Conservation (phyloP, 2,329 filamentous ascomycete species). For the Chaetothyriales sp. region DNA sequence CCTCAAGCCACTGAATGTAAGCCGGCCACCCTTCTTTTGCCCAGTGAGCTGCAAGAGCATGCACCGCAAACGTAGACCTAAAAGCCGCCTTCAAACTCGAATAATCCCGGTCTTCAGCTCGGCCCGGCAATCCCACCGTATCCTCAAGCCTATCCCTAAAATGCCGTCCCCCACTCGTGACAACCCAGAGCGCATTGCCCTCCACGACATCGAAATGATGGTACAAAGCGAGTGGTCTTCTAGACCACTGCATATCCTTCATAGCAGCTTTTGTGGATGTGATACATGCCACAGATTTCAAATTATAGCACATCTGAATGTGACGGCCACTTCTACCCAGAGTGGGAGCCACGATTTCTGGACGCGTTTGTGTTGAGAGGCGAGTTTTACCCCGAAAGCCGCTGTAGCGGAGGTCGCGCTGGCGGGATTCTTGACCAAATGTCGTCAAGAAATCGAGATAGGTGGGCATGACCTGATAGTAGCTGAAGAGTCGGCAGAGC, state of each 20-base stretch:
- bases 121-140: too few species aligned
- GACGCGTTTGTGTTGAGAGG: constrained; percentile 26
- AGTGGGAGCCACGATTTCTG: constrained; percentile 22
- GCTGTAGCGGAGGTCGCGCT: constrained; percentile 24
- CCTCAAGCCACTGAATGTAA: too few species aligned
- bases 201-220: constrained; percentile 28
- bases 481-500: constrained; percentile 19
- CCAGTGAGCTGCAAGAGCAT: too few species aligned
- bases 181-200: constrained; percentile 30
- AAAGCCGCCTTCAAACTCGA: too few species aligned
- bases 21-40: too few species aligned
- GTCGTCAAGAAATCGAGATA: constrained; percentile 29
- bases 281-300: constrained; percentile 21
- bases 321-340: constrained; percentile 26
- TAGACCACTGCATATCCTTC: constrained; percentile 20
- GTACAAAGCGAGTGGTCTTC: constrained; percentile 22
- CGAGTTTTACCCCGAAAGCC: constrained; percentile 25
- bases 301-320: constrained; percentile 28
- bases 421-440: constrained; percentile 23
- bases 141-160: constrained; percentile 22
- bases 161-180: constrained; percentile 24
- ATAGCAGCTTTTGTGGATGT: too few species aligned
- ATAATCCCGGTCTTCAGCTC: too few species aligned
- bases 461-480: constrained; percentile 30
- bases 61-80: too few species aligned